Evolutionary conservation across 768 basidiomycete genomes (phyloP).

Genomic region (Neoboletus subvelutipes): DNA sequence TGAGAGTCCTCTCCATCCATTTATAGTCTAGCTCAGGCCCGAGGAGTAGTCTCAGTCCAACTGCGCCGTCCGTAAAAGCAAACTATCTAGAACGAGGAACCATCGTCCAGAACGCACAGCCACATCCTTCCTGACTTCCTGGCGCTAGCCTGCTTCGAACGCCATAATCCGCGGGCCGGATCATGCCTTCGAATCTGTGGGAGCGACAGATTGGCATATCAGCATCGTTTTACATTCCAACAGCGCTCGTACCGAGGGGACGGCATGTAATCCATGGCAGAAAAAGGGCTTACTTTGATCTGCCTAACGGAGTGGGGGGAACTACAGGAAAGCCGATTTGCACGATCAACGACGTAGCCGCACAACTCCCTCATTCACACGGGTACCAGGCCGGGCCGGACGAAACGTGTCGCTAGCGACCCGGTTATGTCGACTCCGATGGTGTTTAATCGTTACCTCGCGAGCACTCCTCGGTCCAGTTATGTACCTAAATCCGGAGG

Average conservation of each 20-base stretch:
- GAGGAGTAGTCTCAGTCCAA: not conserved
- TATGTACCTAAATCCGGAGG: no score
- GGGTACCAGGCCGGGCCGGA: not conserved
- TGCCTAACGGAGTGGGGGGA: not conserved
- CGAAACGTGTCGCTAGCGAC: not conserved
- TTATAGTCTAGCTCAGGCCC: not conserved
- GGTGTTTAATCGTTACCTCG: not conserved
- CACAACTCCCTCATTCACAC: not conserved
- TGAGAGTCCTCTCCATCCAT: not conserved
- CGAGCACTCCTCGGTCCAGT: not conserved
- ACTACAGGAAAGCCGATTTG: not conserved
- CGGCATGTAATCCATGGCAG: not conserved
- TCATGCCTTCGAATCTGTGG: not conserved
- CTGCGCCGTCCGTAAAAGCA: not conserved
- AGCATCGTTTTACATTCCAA: no score
- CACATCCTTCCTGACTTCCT: not conserved
- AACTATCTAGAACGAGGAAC: not conserved
- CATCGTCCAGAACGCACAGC: not conserved
- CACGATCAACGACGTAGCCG: not conserved
- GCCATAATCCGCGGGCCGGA: slow-evolving; percentile 1
- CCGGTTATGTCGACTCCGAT: not conserved
- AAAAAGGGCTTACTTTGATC: not conserved
- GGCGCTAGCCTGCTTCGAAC: not conserved
- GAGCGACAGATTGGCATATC: no score
- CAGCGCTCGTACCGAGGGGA: not conserved